A percentile compares a stretch with the other conserved stretches of the same genome.
phyloP scores from a whole-genome alignment of 768 basidiomycete genomes.

The Podaxis sp. region DNA sequence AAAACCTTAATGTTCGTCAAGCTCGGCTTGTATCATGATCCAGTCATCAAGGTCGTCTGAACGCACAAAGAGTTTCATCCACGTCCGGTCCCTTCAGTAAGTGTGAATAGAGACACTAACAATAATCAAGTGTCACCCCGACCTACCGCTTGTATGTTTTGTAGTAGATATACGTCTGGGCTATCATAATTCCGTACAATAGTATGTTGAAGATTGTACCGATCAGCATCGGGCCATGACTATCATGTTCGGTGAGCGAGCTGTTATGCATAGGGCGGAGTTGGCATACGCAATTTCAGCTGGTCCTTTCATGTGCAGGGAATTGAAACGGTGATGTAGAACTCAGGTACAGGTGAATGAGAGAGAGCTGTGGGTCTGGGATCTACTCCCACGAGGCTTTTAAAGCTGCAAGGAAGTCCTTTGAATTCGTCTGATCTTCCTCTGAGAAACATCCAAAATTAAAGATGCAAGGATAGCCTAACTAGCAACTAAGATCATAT shows the following conservation, averaged over 20 bases:
- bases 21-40: slow-evolving; percentile 12
- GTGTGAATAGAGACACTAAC: not conserved
- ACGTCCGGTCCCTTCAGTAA: slow-evolving; percentile 35
- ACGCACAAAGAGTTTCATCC: slow-evolving; percentile 44
- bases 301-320: not conserved
- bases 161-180: slow-evolving; percentile 44
- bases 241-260: slow-evolving; percentile 15
- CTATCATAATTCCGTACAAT: slow-evolving; percentile 46
- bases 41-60: not conserved
- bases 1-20: slow-evolving; percentile 25
- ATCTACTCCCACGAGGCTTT: too few relatives aligned
- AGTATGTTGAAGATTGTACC: slow-evolving; percentile 42
- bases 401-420: too few relatives aligned
- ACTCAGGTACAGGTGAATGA: too few relatives aligned
- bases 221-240: slow-evolving; percentile 47
- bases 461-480: too few relatives aligned
- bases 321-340: too few relatives aligned
- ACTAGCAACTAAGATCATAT: too few relatives aligned
- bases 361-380: too few relatives aligned
- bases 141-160: slow-evolving; percentile 28
- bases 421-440: too few relatives aligned
- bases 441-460: too few relatives aligned
- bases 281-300: not conserved
- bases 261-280: not conserved
- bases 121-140: not conserved